These are phyloP conservation scores for Zygoascus bituminiphila DNA, from an alignment of 805 yeast species.

Conservation along the genomic window DNA sequence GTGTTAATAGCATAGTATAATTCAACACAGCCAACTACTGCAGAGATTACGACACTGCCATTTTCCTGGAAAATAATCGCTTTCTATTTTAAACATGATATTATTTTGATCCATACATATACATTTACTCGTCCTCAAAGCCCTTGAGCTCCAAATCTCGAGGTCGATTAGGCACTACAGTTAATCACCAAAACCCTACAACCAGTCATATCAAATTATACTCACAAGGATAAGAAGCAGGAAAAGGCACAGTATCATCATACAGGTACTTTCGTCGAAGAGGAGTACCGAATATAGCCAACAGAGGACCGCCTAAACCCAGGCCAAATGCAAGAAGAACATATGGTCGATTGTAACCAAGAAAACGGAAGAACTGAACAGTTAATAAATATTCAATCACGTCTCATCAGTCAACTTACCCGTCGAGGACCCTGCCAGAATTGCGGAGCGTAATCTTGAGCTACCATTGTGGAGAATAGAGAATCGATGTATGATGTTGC, in stretches of 20 bases:
- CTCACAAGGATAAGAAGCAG: constrained; percentile 39
- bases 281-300: constrained; percentile 53
- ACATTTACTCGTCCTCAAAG: constrained; percentile 26
- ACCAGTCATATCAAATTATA: constrained; percentile 25
- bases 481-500: background rate
- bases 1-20: too few relatives aligned
- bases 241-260: constrained; percentile 58
- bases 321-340: constrained; percentile 55
- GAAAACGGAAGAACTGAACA: constrained; percentile 48
- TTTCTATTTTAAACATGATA: too few relatives aligned
- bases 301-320: constrained; percentile 61
- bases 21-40: too few relatives aligned
- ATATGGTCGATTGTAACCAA: constrained; percentile 71
- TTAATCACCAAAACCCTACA: background rate
- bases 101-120: too few relatives aligned
- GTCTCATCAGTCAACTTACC: too few relatives aligned
- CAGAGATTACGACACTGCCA: too few relatives aligned
- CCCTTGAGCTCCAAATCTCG: constrained; percentile 26
- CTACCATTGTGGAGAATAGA: background rate
- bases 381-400: background rate
- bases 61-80: too few relatives aligned
- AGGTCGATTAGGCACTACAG: constrained; percentile 21
- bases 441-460: constrained; percentile 12
- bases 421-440: constrained; percentile 30
- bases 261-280: constrained; percentile 61